phyloP scores from a whole-genome alignment of 345 rosid genomes.

The Acer saccharum region DNA sequence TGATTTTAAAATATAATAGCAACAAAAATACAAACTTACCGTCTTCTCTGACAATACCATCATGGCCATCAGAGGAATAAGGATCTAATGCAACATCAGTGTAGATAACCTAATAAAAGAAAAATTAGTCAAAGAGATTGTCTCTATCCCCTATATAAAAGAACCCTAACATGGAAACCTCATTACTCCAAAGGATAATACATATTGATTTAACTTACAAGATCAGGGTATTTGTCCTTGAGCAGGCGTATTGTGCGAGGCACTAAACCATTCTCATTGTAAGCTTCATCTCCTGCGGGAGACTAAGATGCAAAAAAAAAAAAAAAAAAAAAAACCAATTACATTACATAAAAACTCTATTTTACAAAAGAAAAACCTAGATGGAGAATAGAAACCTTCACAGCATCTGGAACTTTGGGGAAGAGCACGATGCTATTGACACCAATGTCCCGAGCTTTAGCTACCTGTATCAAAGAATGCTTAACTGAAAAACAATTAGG shows the following conservation, averaged over 20 bases:
- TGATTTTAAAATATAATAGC: not conserved
- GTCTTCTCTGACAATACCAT: constrained; percentile 89
- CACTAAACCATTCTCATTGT: constrained; percentile 85
- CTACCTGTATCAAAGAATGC: constrained; percentile 55
- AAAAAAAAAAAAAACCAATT: constrained; percentile 14
- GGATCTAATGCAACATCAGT: constrained; percentile 95
- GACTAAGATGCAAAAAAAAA: constrained; percentile 38
- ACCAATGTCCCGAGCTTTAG: constrained; percentile 92
- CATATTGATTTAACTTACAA: constrained; percentile 51
- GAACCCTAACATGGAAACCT: not conserved
- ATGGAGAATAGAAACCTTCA: constrained; percentile 62
- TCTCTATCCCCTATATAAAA: constrained; percentile 2
- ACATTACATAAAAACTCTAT: constrained; percentile 7
- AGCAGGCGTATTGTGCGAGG: constrained; percentile 80
- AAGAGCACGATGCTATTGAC: constrained; percentile 83
- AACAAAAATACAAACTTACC: constrained; percentile 42
- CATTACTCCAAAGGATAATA: not conserved
- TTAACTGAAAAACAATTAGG: not conserved
- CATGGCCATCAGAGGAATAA: constrained; percentile 90
- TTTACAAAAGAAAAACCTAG: constrained; percentile 4
- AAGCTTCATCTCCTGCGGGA: constrained; percentile 91
- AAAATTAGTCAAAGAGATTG: constrained; percentile 2
- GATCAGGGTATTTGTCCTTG: constrained; percentile 79
- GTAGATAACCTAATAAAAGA: constrained; percentile 63
- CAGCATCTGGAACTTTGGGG: constrained; percentile 95